Percentiles rank a stretch among this genome's conserved stretches.
phyloP scores from a whole-genome alignment of 768 basidiomycete species.

The Rhodotorula graminis region DNA sequence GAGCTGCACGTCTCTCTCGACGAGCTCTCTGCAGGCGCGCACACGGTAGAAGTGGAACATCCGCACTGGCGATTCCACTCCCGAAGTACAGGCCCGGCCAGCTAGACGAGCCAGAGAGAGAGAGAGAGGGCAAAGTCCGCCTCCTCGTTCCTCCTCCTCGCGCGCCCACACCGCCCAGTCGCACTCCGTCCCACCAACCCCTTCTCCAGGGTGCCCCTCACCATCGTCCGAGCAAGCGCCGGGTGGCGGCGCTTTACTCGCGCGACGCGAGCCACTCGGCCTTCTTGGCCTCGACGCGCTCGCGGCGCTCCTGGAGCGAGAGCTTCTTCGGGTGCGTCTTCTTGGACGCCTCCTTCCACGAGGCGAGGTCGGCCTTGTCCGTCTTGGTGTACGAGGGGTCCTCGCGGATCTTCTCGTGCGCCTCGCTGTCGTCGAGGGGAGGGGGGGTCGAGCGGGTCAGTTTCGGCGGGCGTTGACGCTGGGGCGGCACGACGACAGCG shows the following conservation, averaged over 20 bases:
- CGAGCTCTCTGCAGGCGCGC: no score
- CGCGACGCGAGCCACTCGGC: constrained; percentile 2
- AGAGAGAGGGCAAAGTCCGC: no score
- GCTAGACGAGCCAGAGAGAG: no score
- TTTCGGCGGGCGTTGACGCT: neutral
- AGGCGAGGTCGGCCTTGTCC: constrained; percentile 61
- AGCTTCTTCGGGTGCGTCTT: constrained; percentile 53
- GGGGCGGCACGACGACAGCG: neutral
- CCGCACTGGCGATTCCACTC: no score
- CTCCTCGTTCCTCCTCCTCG: no score
- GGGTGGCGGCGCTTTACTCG: constrained; percentile 15
- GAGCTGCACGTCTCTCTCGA: no score
- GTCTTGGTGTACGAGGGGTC: constrained; percentile 83
- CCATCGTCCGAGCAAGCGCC: neutral
- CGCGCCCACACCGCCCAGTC: no score
- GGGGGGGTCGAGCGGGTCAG: no score
- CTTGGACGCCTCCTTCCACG: constrained; percentile 72
- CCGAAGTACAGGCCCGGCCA: no score
- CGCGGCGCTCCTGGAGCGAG: constrained; percentile 70
- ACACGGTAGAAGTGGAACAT: no score
- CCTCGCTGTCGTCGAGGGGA: constrained; percentile 54
- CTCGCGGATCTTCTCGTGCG: constrained; percentile 92
- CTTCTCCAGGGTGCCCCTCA: no score
- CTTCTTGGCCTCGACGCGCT: constrained; percentile 73
- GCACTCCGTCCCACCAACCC: no score